These are phyloP conservation scores for Mortierella polycephala DNA, from an alignment of 371 early-diverging fungal species.

Conservation along the genomic window DNA sequence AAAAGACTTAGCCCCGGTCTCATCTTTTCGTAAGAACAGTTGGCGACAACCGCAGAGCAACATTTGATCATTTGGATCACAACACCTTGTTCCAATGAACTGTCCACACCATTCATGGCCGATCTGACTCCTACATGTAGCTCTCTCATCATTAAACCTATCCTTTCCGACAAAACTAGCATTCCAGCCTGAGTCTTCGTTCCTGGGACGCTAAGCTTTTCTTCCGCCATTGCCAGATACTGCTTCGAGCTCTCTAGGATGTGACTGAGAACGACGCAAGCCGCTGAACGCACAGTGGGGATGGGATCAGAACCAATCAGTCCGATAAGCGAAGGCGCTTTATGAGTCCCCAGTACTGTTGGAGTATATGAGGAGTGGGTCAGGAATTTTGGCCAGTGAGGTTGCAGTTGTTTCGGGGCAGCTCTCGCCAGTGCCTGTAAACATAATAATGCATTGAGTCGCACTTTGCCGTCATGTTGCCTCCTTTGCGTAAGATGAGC, in stretches of 20 bases:
- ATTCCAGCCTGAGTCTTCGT: constrained; percentile 31
- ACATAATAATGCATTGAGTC: constrained; percentile 45
- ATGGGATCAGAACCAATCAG: constrained; percentile 44
- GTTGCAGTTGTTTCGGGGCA: constrained; percentile 46
- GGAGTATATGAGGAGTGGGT: constrained; percentile 26
- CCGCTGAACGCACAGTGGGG: constrained; percentile 32
- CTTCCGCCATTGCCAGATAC: constrained; percentile 53
- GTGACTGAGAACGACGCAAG: constrained; percentile 38
- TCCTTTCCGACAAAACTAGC: constrained; percentile 37
- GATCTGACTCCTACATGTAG: constrained; percentile 28
- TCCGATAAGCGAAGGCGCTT: constrained; percentile 32
- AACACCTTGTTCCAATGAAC: constrained; percentile 16
- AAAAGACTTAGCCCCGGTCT: constrained; percentile 15
- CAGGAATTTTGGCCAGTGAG: constrained; percentile 50
- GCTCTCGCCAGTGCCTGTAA: constrained; percentile 35
- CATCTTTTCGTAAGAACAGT: constrained; percentile 46
- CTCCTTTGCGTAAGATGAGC: constrained; percentile 23
- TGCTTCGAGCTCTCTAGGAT: constrained; percentile 47
- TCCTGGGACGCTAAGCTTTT: constrained; percentile 19
- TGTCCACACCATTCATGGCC: constrained; percentile 25
- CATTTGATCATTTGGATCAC: constrained; percentile 44
- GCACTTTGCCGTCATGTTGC: constrained; percentile 52
- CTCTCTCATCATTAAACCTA: constrained; percentile 37
- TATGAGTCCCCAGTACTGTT: constrained; percentile 12
- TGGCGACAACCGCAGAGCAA: constrained; percentile 26